Percentiles rank a stretch among this genome's conserved stretches.
Conservation (phyloP, 2,329 filamentous ascomycete genomes). For the Cryphonectria nitschkei region DNA sequence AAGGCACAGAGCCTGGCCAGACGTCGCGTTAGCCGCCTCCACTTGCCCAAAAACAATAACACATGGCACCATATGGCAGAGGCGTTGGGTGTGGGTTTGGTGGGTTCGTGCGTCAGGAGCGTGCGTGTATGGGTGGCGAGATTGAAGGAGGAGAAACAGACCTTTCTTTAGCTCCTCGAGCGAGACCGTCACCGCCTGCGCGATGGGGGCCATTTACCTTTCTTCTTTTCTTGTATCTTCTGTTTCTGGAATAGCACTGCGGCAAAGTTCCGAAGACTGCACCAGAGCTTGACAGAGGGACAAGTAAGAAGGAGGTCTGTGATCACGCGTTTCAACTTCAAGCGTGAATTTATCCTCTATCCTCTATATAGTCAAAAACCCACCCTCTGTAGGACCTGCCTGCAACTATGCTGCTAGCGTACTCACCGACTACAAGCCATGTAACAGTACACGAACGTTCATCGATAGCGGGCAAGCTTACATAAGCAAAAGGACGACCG, state of each 20-base stretch:
- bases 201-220: slow-evolving; percentile 48
- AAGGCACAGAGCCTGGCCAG: slow-evolving; percentile 64
- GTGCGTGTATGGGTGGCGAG: slow-evolving; percentile 6
- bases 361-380: background rate
- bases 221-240: background rate
- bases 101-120: background rate
- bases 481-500: background rate
- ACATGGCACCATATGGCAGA: background rate
- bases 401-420: background rate
- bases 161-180: slow-evolving; percentile 63
- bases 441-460: background rate
- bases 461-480: background rate
- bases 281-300: background rate
- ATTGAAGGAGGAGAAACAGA: slow-evolving; percentile 34
- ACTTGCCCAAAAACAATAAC: background rate
- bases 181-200: slow-evolving; percentile 63
- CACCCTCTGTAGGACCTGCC: background rate
- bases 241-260: background rate
- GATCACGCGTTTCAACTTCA: background rate
- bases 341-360: background rate
- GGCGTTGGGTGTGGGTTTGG: background rate
- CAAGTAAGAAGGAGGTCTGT: background rate
- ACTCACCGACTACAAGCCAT: background rate
- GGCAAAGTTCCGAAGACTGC: background rate
- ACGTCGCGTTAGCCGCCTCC: slow-evolving; percentile 20